A percentile compares a stretch with the other conserved stretches of the same genome.
Conservation (phyloP, 148 eudicot species). For the Cornus florida region DNA sequence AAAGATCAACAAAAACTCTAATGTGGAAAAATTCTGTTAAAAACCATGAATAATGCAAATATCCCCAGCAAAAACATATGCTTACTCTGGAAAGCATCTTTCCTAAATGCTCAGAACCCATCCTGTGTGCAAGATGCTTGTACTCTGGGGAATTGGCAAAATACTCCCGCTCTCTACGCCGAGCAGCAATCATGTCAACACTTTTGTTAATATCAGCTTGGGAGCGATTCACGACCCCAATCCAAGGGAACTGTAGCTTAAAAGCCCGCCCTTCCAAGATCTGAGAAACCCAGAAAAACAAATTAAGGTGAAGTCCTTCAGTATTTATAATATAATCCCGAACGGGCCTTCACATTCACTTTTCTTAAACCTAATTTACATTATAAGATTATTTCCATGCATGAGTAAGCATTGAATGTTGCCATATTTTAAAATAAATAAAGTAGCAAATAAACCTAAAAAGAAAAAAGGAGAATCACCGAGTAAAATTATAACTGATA, state of each 20-base stretch:
- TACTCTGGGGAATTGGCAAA: slow-evolving; percentile 81
- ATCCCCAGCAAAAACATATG: background rate
- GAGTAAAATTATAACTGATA: too few relatives aligned
- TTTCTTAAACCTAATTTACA: background rate
- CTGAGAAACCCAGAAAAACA: slow-evolving; percentile 29
- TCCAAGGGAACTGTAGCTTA: slow-evolving; percentile 90
- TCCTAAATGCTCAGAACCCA: slow-evolving; percentile 96
- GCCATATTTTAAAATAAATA: too few relatives aligned
- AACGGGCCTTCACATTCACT: background rate
- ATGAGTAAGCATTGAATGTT: too few relatives aligned
- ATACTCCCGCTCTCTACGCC: slow-evolving; percentile 82
- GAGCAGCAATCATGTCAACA: slow-evolving; percentile 94
- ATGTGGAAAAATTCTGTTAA: background rate
- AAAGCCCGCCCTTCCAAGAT: slow-evolving; percentile 89
- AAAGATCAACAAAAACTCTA: background rate
- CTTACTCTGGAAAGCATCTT: slow-evolving; percentile 87
- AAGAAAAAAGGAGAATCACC: too few relatives aligned
- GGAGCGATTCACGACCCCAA: slow-evolving; percentile 96
- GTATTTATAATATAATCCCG: background rate
- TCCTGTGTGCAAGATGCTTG: slow-evolving; percentile 79
- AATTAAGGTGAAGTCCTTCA: background rate
- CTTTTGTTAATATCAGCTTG: slow-evolving; percentile 96
- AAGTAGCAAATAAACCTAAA: too few relatives aligned
- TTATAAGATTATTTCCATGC: background rate
- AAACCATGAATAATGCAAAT: background rate